Conservation (phyloP, 2,329 filamentous ascomycete species). For the Fusarium sp. region DNA sequence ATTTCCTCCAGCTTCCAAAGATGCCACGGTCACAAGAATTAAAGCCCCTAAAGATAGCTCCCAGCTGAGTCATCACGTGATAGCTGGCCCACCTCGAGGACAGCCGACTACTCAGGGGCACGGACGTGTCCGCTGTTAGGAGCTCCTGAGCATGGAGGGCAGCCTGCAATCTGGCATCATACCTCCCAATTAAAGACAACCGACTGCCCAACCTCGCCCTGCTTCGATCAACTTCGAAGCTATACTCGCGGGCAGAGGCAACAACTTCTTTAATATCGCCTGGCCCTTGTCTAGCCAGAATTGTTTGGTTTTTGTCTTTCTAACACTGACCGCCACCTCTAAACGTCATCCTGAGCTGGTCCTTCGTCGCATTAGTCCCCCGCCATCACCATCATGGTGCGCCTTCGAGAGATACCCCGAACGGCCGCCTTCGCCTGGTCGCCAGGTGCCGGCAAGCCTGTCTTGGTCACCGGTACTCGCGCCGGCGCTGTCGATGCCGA, state of each 20-base stretch:
- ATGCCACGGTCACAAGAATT: neutral
- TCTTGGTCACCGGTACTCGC: slow-evolving; percentile 92
- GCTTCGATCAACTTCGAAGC: slow-evolving; percentile 40
- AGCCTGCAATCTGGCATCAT: slow-evolving; percentile 62
- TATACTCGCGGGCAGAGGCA: slow-evolving; percentile 49
- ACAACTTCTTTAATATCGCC: slow-evolving; percentile 34
- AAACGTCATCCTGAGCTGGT: slow-evolving; percentile 38
- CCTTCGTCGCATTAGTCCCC: slow-evolving; percentile 45
- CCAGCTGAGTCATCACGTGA: slow-evolving; percentile 45
- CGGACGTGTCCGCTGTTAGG: slow-evolving; percentile 42
- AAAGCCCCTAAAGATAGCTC: neutral
- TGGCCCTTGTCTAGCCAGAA: slow-evolving; percentile 35
- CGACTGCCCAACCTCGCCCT: slow-evolving; percentile 40
- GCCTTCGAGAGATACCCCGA: slow-evolving; percentile 94
- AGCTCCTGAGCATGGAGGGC: slow-evolving; percentile 47
- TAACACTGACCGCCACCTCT: slow-evolving; percentile 25
- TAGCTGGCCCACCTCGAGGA: slow-evolving; percentile 27
- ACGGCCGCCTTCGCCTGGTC: slow-evolving; percentile 99
- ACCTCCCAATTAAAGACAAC: slow-evolving; percentile 46
- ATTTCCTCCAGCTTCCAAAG: neutral
- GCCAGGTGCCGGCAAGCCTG: slow-evolving; percentile 79
- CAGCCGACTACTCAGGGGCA: slow-evolving; percentile 42
- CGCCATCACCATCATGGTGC: slow-evolving; percentile 78
- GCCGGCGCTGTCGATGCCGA: slow-evolving; percentile 96
- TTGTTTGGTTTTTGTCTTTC: slow-evolving; percentile 34